Percentiles rank a stretch among this genome's conserved stretches.
These are phyloP conservation scores for Sporobolomyces pararoseus DNA, from an alignment of 768 basidiomycete genomes.

Conservation along the genomic window DNA sequence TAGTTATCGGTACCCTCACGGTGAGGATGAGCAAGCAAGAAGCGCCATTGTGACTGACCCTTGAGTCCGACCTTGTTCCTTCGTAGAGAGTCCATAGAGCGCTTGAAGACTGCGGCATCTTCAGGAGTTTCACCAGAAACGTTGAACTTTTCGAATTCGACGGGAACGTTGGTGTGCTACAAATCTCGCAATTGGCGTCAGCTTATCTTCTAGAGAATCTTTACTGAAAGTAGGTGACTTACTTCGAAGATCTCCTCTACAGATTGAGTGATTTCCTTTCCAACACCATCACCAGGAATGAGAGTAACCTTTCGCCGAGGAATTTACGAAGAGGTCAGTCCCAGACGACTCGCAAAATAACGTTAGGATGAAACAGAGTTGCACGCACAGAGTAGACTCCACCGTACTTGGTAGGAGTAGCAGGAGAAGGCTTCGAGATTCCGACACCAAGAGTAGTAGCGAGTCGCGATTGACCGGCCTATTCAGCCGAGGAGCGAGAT, in stretches of 20 bases:
- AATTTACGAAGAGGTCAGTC: slow-evolving; percentile 34
- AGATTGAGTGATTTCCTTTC: slow-evolving; percentile 92
- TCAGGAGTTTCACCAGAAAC: slow-evolving; percentile 92
- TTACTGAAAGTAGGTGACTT: background rate
- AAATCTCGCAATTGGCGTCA: background rate
- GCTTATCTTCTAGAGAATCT: background rate
- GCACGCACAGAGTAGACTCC: slow-evolving; percentile 78
- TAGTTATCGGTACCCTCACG: too few species aligned
- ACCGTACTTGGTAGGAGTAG: slow-evolving; percentile 73
- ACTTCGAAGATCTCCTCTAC: slow-evolving; percentile 96
- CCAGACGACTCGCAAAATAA: background rate
- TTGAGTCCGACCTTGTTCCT: slow-evolving; percentile 97
- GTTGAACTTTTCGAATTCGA: slow-evolving; percentile 80
- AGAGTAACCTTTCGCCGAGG: slow-evolving; percentile 68
- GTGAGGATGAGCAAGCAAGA: too few species aligned
- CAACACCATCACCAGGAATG: slow-evolving; percentile 97
- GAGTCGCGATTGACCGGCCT: slow-evolving; percentile 29
- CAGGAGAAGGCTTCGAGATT: slow-evolving; percentile 25
- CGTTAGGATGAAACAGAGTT: background rate
- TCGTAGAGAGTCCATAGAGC: slow-evolving; percentile 96
- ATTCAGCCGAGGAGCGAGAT: background rate
- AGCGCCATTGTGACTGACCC: slow-evolving; percentile 58
- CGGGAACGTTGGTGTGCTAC: slow-evolving; percentile 83
- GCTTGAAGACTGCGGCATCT: slow-evolving; percentile 91
- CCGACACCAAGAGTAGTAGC: slow-evolving; percentile 42